Percentiles rank a stretch among this genome's conserved stretches.
Conservation (phyloP, 805 yeast species). For the Limtongia smithiae region DNA sequence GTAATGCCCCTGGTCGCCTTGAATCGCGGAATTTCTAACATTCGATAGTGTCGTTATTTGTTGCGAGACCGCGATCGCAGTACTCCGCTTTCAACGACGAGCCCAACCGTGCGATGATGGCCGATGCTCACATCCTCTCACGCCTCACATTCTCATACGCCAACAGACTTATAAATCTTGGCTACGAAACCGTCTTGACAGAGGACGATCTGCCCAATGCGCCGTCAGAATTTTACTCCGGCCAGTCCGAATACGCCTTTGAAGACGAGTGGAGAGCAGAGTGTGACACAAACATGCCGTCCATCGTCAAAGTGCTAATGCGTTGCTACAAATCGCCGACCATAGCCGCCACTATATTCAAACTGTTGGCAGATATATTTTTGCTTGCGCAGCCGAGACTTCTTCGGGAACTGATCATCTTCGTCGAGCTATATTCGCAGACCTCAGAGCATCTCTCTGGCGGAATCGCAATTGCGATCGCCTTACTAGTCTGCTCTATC, state of each 20-base stretch:
- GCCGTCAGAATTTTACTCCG: constrained; percentile 63
- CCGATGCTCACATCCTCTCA: constrained; percentile 67
- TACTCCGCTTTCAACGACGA: constrained; percentile 38
- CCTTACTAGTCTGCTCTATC: constrained; percentile 48
- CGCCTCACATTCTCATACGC: constrained; percentile 85
- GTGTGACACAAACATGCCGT: constrained; percentile 41
- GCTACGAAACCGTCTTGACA: constrained; percentile 55
- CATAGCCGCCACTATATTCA: too few relatives aligned
- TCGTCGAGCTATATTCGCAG: too few relatives aligned
- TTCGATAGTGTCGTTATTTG: constrained; percentile 41
- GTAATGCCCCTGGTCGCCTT: constrained; percentile 48
- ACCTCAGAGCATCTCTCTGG: too few relatives aligned
- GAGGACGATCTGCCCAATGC: constrained; percentile 70
- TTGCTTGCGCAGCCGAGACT: too few relatives aligned
- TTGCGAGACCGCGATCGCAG: constrained; percentile 39
- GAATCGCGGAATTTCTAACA: too few relatives aligned
- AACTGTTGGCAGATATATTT: too few relatives aligned
- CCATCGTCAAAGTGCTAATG: constrained; percentile 31
- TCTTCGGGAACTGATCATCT: too few relatives aligned
- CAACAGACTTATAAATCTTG: constrained; percentile 76
- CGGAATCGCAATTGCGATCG: too few relatives aligned
- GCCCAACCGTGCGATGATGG: constrained; percentile 43
- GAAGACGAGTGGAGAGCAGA: constrained; percentile 60
- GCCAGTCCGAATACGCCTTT: constrained; percentile 48
- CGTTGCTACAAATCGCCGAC: too few relatives aligned